Evolutionary conservation across 768 basidiomycete genomes (phyloP).

Genomic region (Termitomyces sp.): DNA sequence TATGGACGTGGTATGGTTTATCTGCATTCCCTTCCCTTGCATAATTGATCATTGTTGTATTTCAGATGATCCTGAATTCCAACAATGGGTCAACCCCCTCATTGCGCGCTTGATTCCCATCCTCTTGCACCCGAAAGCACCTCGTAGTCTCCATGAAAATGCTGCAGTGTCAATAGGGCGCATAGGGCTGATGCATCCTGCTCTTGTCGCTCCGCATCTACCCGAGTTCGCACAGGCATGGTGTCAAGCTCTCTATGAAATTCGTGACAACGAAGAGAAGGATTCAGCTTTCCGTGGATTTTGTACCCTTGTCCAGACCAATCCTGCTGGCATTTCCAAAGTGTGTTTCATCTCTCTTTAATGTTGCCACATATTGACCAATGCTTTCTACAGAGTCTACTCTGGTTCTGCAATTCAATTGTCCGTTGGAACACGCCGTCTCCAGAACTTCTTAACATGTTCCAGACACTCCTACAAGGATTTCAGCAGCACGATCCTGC

Average conservation of each 20-base stretch:
- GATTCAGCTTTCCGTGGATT: constrained; percentile 98
- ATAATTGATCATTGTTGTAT: constrained; percentile 1
- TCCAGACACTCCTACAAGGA: constrained; percentile 81
- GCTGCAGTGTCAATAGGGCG: constrained; percentile 98
- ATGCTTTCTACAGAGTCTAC: constrained; percentile 56
- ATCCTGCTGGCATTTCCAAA: constrained; percentile 91
- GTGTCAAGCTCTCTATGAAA: constrained; percentile 97
- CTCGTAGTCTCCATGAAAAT: constrained; percentile 93
- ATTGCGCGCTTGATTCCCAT: constrained; percentile 91
- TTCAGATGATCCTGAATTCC: constrained; percentile 78
- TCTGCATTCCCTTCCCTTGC: background rate
- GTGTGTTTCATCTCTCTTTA: constrained; percentile 34
- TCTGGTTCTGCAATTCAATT: constrained; percentile 99
- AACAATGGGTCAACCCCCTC: constrained; percentile 85
- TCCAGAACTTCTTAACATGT: constrained; percentile 88
- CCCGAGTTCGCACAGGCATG: constrained; percentile 91
- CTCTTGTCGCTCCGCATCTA: constrained; percentile 82
- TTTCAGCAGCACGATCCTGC: constrained; percentile 86
- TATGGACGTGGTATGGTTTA: constrained; percentile 65
- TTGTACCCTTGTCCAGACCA: constrained; percentile 91
- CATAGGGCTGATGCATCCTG: constrained; percentile 90
- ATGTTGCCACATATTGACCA: constrained; percentile 1
- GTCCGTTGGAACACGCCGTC: constrained; percentile 94
- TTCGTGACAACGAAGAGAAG: constrained; percentile 99
- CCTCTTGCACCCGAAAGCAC: constrained; percentile 86